phyloP scores from a whole-genome alignment of 495 filamentous ascomycete species.

The Neurospora pannonica region DNA sequence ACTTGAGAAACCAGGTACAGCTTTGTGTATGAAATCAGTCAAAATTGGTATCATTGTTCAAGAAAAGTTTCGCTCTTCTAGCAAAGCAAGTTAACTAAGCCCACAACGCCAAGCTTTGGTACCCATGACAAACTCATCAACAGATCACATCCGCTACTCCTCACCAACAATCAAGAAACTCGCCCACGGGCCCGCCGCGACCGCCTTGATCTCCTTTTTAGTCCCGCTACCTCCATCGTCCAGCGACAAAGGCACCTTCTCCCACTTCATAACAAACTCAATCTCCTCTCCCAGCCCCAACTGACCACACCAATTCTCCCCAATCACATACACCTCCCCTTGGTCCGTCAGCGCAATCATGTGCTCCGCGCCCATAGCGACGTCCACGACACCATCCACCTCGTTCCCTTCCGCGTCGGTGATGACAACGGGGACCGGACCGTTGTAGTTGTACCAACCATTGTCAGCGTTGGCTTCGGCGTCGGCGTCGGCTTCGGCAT shows the following conservation, averaged over 20 bases:
- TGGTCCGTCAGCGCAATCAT: conserved; percentile 43
- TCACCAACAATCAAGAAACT: conserved; percentile 16
- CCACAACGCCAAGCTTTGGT: not conserved
- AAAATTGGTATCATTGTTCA: not conserved
- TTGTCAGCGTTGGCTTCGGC: not conserved
- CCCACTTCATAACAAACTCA: conserved; percentile 19
- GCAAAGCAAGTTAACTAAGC: not conserved
- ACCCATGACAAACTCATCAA: not conserved
- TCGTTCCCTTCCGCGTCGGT: conserved; percentile 10
- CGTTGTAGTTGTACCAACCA: conserved; percentile 9
- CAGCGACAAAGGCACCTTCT: conserved; percentile 20
- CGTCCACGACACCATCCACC: conserved; percentile 38
- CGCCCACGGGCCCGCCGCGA: conserved; percentile 25
- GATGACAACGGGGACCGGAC: conserved; percentile 27
- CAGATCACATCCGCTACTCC: conserved; percentile 13
- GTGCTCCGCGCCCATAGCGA: conserved; percentile 50
- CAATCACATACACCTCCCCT: conserved; percentile 45
- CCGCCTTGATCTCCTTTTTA: not conserved
- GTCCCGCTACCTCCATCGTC: conserved; percentile 6
- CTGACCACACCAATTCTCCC: conserved; percentile 50
- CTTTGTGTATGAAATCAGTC: not conserved
- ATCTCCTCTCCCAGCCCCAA: conserved; percentile 33
- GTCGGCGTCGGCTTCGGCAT: not conserved
- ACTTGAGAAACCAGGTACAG: not conserved
- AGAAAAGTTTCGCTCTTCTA: not conserved